Conservation (phyloP, 805 yeast species). For the Candida insectorum region DNA sequence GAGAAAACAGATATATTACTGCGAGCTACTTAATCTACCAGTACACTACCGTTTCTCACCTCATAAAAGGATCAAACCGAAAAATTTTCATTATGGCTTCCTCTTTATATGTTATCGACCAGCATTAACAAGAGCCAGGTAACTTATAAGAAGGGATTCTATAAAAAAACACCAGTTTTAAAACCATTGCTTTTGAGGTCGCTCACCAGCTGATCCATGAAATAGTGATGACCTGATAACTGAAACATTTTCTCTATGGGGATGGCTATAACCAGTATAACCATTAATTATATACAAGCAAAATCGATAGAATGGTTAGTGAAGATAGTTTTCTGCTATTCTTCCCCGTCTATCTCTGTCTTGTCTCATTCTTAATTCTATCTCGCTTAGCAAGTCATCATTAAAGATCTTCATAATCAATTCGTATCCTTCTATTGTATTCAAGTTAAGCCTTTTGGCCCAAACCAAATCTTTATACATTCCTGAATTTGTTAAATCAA, state of each 20-base stretch:
- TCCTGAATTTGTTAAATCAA: slow-evolving; percentile 44
- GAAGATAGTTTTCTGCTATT: slow-evolving; percentile 40
- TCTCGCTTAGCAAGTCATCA: slow-evolving; percentile 25
- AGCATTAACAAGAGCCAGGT: slow-evolving; percentile 9
- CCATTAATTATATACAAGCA: too few species aligned
- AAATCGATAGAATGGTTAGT: too few species aligned
- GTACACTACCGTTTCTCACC: too few species aligned
- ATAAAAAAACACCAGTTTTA: slow-evolving; percentile 57
- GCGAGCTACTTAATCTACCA: too few species aligned
- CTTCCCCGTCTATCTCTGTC: slow-evolving; percentile 39
- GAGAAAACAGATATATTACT: too few species aligned
- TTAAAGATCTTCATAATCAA: slow-evolving; percentile 28
- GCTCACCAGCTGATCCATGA: slow-evolving; percentile 81
- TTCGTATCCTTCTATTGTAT: slow-evolving; percentile 20
- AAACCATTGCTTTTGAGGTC: slow-evolving; percentile 99
- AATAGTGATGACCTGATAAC: slow-evolving; percentile 92
- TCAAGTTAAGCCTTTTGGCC: slow-evolving; percentile 33
- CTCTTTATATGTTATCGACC: too few species aligned
- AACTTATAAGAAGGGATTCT: slow-evolving; percentile 10
- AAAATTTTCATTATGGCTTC: too few species aligned
- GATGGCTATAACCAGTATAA: too few species aligned
- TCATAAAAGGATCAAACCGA: too few species aligned
- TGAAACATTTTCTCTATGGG: slow-evolving; percentile 53
- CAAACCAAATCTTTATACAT: slow-evolving; percentile 40
- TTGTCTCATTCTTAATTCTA: slow-evolving; percentile 27